Evolutionary conservation across 2,329 filamentous ascomycete genomes (phyloP), one percentile per base, ranked within the genome.

Genomic region (Trichoderma sp.): DNA sequence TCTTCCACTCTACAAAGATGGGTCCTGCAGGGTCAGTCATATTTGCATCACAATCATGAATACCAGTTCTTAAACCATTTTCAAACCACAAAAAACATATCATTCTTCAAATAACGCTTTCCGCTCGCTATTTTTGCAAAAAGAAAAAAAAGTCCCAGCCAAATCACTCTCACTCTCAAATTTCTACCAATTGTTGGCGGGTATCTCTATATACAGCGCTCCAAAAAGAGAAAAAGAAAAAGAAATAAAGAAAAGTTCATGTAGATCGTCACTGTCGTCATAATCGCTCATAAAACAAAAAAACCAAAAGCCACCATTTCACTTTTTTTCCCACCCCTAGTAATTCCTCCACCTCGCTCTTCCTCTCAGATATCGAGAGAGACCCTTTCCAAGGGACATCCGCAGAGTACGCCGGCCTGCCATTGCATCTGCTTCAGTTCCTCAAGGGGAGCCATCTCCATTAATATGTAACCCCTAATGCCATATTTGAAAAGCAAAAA

Each of bases 131-230:
- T 22, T 45, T 45, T 12, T 48, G 42, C 42, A 45, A 19, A 10
- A 2, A n/a, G 12, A 45, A 7, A 45, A 19, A 9, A 1, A 48
- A 29, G 45, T 52, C 35, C 64, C 45, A 37, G 53, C 56, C 42
- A 54, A 75, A 73, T 74, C 70, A 71, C 67, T 73, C 69, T 73
- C 71, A 68, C 72, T 71, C 67, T 70, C 71, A 34, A 69, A 58
- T 56, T 45, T 61, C 64, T 67, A 67, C 63, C 63, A 65, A 65
- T 71, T 71, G 70, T 73, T 52, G 34, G 59, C 74, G 75, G 75
- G 75, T 76, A 76, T 76, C 74, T 76, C 72, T 76, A 76, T 76
- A 70, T 72, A 74, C 73, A 74, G 68, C 39, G 52, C 52, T 64
- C n/a, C 35, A 59, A 58, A 42, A 37, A 42, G 39, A n/a, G 27